Evolutionary conservation across 495 filamentous ascomycete species (phyloP), one percentile per base, ranked within the genome.

Genomic region (Entonaema liquescens): DNA sequence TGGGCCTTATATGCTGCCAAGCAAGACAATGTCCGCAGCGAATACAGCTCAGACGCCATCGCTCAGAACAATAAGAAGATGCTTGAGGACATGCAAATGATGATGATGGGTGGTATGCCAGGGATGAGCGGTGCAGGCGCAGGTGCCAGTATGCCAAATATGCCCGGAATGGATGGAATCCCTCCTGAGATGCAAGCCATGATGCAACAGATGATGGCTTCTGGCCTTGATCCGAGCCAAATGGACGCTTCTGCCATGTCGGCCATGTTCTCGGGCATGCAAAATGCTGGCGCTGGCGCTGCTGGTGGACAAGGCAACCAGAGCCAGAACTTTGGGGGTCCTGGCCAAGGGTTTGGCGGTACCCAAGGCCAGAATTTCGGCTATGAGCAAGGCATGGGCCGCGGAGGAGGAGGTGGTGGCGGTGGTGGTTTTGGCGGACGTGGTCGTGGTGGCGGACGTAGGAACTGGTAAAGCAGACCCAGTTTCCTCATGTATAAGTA

Each of bases 1-100:
- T 99, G 95, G 95, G 92, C 94, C 28, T 88, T 92, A 65, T 99
- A 98, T 80, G 94, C 94, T 29, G 80, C 93, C 66, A 96, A 96
- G 74, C 96, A 98, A 76, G 89, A 93, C 61, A 84, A 85, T 4
- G 81, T 97, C 62, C 86, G 91, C 17, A 88, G 88, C 60, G 91
- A 93, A 65, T 90, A 83, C 75, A 84, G 80, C 70, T 79, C 80
- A 40, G 85, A 88, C 15, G 81, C 82, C 57, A 81, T 87, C 35
- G 88, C 93, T 7, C 81, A 84, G 47, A 89, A 89, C 62, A 91
- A 93, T 67, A 95, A 93, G 80, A 92, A 92, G 77, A 91, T 97
- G 79, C 87, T 94, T 81, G 91, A 94, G 71, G 90, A 95, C 50
- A 92, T 97, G 88, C 91, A 93, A 76, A 90, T 88, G 79, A 94